Conservation (phyloP, 1,284 basidiomycete genomes). For the Boletus sp. region DNA sequence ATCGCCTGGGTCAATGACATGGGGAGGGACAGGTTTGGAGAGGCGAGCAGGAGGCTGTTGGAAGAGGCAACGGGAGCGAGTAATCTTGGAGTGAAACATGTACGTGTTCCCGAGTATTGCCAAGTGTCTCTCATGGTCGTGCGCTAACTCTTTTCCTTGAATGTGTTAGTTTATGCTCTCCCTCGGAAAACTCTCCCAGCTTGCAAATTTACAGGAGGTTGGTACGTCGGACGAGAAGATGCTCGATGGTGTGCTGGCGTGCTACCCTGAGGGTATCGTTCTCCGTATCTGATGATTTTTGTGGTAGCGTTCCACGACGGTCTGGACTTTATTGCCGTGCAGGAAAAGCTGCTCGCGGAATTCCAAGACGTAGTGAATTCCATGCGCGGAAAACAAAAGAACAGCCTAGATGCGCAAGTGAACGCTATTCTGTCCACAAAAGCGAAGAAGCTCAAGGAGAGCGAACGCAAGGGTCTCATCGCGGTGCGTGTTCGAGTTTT, state of each 20-base stretch:
- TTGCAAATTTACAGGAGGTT: slow-evolving; percentile 67
- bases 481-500: slow-evolving; percentile 35
- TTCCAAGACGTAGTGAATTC: slow-evolving; percentile 48
- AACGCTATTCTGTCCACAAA: slow-evolving; percentile 56
- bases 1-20: slow-evolving; percentile 92
- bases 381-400: slow-evolving; percentile 55
- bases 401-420: slow-evolving; percentile 63
- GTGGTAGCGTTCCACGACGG: slow-evolving; percentile 64
- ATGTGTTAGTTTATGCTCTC: slow-evolving; percentile 76
- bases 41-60: slow-evolving; percentile 64
- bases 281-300: slow-evolving; percentile 1
- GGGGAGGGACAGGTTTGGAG: slow-evolving; percentile 61
- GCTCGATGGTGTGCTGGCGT: slow-evolving; percentile 47
- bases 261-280: neutral
- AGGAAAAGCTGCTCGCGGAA: slow-evolving; percentile 57
- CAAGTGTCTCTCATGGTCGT: neutral
- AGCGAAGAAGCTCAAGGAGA: slow-evolving; percentile 45
- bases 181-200: slow-evolving; percentile 82
- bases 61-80: slow-evolving; percentile 54
- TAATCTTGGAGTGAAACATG: slow-evolving; percentile 70
- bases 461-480: slow-evolving; percentile 39
- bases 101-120: slow-evolving; percentile 35
- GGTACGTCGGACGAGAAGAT: slow-evolving; percentile 42
- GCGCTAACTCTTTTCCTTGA: slow-evolving; percentile 7
- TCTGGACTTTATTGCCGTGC: slow-evolving; percentile 72